Percentiles rank a stretch among this genome's conserved stretches.
Evolutionary conservation across 2,329 filamentous ascomycete genomes (phyloP).

Genomic region (Aspergillus alliaceus): DNA sequence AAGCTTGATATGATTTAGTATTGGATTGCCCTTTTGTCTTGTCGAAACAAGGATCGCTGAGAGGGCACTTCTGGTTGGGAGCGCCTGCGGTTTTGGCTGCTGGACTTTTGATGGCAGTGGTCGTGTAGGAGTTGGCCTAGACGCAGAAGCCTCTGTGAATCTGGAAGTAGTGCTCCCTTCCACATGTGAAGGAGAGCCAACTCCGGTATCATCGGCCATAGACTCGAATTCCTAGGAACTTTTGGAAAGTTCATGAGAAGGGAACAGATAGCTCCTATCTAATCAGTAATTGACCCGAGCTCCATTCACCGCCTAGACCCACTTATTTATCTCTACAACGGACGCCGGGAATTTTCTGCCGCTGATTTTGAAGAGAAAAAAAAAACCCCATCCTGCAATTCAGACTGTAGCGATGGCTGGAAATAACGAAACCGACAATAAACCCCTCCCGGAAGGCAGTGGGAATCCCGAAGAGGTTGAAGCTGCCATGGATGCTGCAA

Average conservation of each 20-base stretch:
- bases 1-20: constrained; percentile 77
- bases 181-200: constrained; percentile 38
- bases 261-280: too few species aligned
- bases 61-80: constrained; percentile 65
- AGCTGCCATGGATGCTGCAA: constrained; percentile 21
- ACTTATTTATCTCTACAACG: constrained; percentile 10
- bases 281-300: neutral
- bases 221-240: neutral
- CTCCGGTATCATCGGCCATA: constrained; percentile 43
- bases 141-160: constrained; percentile 53
- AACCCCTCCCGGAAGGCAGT: constrained; percentile 31
- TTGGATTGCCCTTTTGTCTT: constrained; percentile 91
- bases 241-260: neutral
- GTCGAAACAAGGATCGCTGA: constrained; percentile 87
- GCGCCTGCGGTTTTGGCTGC: constrained; percentile 85
- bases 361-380: constrained; percentile 31
- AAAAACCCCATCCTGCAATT: constrained; percentile 1
- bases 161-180: constrained; percentile 36
- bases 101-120: constrained; percentile 59
- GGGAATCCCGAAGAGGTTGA: constrained; percentile 13
- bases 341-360: constrained; percentile 33
- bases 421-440: constrained; percentile 31
- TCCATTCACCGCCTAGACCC: constrained; percentile 24
- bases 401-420: constrained; percentile 11
- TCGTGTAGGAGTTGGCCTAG: constrained; percentile 26